A percentile compares a stretch with the other conserved stretches of the same genome.
phyloP scores from a whole-genome alignment of 129 eudicot genomes.

The Heracleum sosnowskyi region DNA sequence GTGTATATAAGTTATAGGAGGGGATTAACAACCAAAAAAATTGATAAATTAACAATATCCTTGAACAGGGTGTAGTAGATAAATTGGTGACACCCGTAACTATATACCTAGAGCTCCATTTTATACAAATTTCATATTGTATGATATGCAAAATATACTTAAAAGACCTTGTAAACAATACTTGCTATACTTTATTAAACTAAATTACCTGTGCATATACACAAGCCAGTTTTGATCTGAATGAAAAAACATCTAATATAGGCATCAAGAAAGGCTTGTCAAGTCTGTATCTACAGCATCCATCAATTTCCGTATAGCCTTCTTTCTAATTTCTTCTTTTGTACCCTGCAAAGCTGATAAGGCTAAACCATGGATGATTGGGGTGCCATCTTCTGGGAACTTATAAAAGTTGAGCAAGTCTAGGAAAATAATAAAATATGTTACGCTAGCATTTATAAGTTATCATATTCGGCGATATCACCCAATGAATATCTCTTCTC shows the following conservation, averaged over 20 bases:
- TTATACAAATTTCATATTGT: neutral
- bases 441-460: slow-evolving; percentile 2
- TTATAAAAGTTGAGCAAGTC: slow-evolving; percentile 87
- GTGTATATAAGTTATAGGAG: neutral
- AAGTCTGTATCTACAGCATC: slow-evolving; percentile 85
- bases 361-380: slow-evolving; percentile 87
- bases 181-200: neutral
- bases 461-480: neutral
- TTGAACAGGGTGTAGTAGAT: neutral
- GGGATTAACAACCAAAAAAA: neutral
- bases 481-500: neutral
- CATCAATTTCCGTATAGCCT: slow-evolving; percentile 81
- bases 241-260: slow-evolving; percentile 85
- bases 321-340: slow-evolving; percentile 79
- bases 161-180: neutral
- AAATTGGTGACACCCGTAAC: neutral
- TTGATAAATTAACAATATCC: neutral
- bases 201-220: neutral
- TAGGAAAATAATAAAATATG: slow-evolving; percentile 23
- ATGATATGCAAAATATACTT: neutral
- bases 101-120: neutral
- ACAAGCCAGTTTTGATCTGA: slow-evolving; percentile 33
- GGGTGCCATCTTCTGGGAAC: slow-evolving; percentile 96
- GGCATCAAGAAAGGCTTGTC: slow-evolving; percentile 93
- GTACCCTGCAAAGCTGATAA: slow-evolving; percentile 85